These are phyloP conservation scores for Lolium perenne DNA, from an alignment of 176 grass and related monocot genomes.

Conservation along the genomic window DNA sequence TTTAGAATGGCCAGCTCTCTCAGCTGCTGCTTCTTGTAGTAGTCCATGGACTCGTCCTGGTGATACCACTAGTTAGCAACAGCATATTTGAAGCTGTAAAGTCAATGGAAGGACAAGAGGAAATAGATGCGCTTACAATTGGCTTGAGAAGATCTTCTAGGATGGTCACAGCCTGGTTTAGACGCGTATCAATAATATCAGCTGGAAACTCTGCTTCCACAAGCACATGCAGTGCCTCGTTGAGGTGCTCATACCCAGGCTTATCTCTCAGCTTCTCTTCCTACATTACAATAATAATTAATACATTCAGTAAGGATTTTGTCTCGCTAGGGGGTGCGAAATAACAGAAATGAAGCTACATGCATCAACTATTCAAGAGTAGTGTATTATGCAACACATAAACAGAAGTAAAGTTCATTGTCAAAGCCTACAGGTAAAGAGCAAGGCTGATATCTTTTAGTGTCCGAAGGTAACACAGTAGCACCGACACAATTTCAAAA, in stretches of 20 bases:
- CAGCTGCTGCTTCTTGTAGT: slow-evolving; percentile 95
- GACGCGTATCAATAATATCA: slow-evolving; percentile 77
- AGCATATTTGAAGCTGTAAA: slow-evolving; percentile 2
- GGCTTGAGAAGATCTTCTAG: slow-evolving; percentile 97
- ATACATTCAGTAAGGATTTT: slow-evolving; percentile 35
- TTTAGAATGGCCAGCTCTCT: slow-evolving; percentile 94
- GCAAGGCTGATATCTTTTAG: not conserved
- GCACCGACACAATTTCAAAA: not conserved
- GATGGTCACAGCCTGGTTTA: slow-evolving; percentile 85
- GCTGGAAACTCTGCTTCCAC: slow-evolving; percentile 93
- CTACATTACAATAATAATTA: slow-evolving; percentile 42
- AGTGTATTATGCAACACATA: not conserved
- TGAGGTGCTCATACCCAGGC: slow-evolving; percentile 96
- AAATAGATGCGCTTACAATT: slow-evolving; percentile 57
- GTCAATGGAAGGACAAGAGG: not conserved
- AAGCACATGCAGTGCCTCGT: slow-evolving; percentile 93
- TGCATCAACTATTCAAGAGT: slow-evolving; percentile 2
- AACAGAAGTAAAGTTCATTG: slow-evolving; percentile 20
- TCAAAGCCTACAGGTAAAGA: not conserved
- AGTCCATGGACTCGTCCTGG: slow-evolving; percentile 98
- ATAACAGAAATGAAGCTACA: slow-evolving; percentile 19
- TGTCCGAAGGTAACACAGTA: not conserved
- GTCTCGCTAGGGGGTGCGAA: not conserved
- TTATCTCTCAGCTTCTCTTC: slow-evolving; percentile 99
- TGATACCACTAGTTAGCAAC: slow-evolving; percentile 20